Evolutionary conservation across 2,329 filamentous ascomycete genomes (phyloP).

Genomic region (Apiospora aurea): DNA sequence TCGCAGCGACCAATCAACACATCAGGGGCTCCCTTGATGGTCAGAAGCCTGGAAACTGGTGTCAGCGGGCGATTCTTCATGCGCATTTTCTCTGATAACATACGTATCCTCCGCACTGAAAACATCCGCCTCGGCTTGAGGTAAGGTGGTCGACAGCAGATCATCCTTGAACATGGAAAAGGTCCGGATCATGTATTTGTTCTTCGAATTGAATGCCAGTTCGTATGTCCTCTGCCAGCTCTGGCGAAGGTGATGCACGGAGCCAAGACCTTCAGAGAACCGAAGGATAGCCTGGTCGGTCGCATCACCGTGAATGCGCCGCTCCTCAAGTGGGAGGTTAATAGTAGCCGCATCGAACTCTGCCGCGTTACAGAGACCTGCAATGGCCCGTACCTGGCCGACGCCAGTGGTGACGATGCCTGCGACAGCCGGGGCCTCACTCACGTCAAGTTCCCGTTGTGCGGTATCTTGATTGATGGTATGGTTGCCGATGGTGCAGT

Average conservation of each 20-base stretch:
- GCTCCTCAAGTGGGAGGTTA: conserved; percentile 43
- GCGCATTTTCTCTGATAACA: conserved; percentile 48
- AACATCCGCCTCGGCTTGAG: not conserved
- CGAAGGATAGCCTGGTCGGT: conserved; percentile 52
- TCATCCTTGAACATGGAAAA: conserved; percentile 55
- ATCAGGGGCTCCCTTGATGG: conserved; percentile 62
- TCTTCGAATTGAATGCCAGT: conserved; percentile 58
- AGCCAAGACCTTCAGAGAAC: conserved; percentile 43
- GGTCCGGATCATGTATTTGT: conserved; percentile 56
- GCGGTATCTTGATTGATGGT: conserved; percentile 26
- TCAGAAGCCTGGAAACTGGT: conserved; percentile 47
- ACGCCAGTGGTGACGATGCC: conserved; percentile 15
- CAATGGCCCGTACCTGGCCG: conserved; percentile 31
- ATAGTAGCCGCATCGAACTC: conserved; percentile 48
- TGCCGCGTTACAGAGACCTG: conserved; percentile 51
- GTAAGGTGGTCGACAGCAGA: conserved; percentile 29
- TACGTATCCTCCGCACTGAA: conserved; percentile 21
- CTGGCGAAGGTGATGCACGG: conserved; percentile 28
- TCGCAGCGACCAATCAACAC: conserved; percentile 51
- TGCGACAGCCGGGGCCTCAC: conserved; percentile 32
- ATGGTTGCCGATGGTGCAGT: conserved; percentile 21
- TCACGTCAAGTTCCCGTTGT: conserved; percentile 31
- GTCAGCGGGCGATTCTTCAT: conserved; percentile 41
- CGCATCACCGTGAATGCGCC: conserved; percentile 50
- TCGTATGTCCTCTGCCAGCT: conserved; percentile 42